These are phyloP conservation scores for Metarhizium brunneum DNA, from an alignment of 2,329 filamentous ascomycete species.

Conservation along the genomic window DNA sequence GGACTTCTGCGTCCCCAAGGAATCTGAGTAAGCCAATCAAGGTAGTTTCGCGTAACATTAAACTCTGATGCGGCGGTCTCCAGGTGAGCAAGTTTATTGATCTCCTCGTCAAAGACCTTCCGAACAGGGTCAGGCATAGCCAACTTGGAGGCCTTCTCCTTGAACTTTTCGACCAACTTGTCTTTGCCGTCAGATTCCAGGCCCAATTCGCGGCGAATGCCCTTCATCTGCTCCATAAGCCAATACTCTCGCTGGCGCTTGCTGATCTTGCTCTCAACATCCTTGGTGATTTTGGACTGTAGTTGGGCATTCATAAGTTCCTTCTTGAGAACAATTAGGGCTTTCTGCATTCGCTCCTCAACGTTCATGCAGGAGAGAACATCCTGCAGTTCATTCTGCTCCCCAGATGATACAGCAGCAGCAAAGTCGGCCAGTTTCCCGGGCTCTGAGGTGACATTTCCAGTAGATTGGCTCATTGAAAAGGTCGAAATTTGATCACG, in stretches of 20 bases:
- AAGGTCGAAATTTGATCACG: slow-evolving; percentile 96
- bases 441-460: slow-evolving; percentile 90
- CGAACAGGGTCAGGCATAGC: slow-evolving; percentile 95
- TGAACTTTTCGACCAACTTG: slow-evolving; percentile 95
- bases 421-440: slow-evolving; percentile 95
- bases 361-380: slow-evolving; percentile 83
- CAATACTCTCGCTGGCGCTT: slow-evolving; percentile 97
- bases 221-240: slow-evolving; percentile 99
- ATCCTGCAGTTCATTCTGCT: slow-evolving; percentile 85
- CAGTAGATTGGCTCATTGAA: slow-evolving; percentile 87
- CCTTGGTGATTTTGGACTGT: slow-evolving; percentile 94
- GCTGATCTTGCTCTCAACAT: slow-evolving; percentile 94
- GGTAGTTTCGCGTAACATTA: slow-evolving; percentile 95
- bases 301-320: slow-evolving; percentile 97
- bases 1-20: slow-evolving; percentile 93
- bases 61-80: slow-evolving; percentile 96
- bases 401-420: slow-evolving; percentile 89
- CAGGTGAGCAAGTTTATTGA: slow-evolving; percentile 92
- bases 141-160: slow-evolving; percentile 84
- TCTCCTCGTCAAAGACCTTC: slow-evolving; percentile 96
- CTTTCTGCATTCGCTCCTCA: slow-evolving; percentile 85
- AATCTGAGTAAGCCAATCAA: slow-evolving; percentile 97
- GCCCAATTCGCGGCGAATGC: slow-evolving; percentile 87
- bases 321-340: slow-evolving; percentile 87
- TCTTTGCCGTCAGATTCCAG: slow-evolving; percentile 98